These are phyloP conservation scores for Ricinus communis DNA, from an alignment of 345 rosid genomes.

Conservation along the genomic window DNA sequence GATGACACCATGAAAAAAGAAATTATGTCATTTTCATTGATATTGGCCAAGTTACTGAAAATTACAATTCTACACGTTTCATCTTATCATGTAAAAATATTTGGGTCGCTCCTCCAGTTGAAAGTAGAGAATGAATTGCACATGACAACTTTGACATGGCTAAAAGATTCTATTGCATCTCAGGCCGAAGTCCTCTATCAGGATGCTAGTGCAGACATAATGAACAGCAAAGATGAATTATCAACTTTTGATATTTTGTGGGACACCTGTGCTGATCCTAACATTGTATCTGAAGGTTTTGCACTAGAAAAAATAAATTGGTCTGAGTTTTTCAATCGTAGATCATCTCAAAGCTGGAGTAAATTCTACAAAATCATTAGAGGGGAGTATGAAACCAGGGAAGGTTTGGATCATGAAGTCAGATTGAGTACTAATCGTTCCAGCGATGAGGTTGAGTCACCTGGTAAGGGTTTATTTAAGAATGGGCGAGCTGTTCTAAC, in stretches of 20 bases:
- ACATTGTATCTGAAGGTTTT: conserved; percentile 57
- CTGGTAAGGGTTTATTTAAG: conserved; percentile 35
- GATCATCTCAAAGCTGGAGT: conserved; percentile 54
- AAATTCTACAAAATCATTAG: conserved; percentile 41
- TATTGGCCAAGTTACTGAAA: conserved; percentile 47
- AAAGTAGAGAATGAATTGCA: conserved; percentile 54
- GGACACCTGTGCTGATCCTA: conserved; percentile 66
- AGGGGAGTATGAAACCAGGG: conserved; percentile 34
- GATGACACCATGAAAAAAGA: conserved; percentile 39
- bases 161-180: conserved; percentile 48
- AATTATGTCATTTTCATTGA: conserved; percentile 33
- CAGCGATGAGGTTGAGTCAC: conserved; percentile 36
- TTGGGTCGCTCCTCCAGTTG: conserved; percentile 50
- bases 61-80: conserved; percentile 54
- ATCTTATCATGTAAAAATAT: conserved; percentile 62
- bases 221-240: conserved; percentile 37
- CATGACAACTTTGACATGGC: conserved; percentile 57
- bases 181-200: conserved; percentile 37
- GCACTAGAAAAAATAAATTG: conserved; percentile 53
- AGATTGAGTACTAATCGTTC: conserved; percentile 32
- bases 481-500: conserved; percentile 40
- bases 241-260: conserved; percentile 48
- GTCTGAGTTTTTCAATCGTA: conserved; percentile 39
- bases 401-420: conserved; percentile 35
- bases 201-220: conserved; percentile 35